A percentile compares a stretch with the other conserved stretches of the same genome.
These are phyloP conservation scores for Aspergillus texensis DNA, from an alignment of 2,329 filamentous ascomycete species.

Conservation along the genomic window DNA sequence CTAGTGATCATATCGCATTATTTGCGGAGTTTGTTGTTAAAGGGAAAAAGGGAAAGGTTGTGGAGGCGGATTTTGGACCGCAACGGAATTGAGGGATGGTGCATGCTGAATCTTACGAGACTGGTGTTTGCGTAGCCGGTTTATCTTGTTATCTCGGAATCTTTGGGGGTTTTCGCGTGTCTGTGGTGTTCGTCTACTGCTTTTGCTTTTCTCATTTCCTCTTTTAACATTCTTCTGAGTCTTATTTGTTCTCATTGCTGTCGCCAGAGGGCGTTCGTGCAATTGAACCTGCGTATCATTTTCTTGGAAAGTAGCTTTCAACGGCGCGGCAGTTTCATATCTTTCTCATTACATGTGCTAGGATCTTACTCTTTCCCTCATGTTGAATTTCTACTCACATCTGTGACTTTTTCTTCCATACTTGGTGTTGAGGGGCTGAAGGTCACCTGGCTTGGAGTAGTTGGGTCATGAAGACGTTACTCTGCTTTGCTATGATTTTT, in stretches of 20 bases:
- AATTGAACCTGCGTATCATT: slow-evolving; percentile 16
- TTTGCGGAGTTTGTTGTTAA: slow-evolving; percentile 90
- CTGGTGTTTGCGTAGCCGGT: slow-evolving; percentile 41
- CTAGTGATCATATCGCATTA: slow-evolving; percentile 87
- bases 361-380: slow-evolving; percentile 15
- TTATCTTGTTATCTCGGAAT: slow-evolving; percentile 45
- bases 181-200: slow-evolving; percentile 27
- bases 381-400: slow-evolving; percentile 1
- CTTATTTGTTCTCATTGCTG: slow-evolving; percentile 25
- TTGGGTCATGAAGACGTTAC: slow-evolving; percentile 25
- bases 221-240: slow-evolving; percentile 26
- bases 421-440: slow-evolving; percentile 20
- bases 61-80: slow-evolving; percentile 65
- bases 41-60: slow-evolving; percentile 75
- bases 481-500: slow-evolving; percentile 19
- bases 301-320: slow-evolving; percentile 34
- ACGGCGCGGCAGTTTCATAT: slow-evolving; percentile 31
- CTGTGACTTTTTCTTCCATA: slow-evolving; percentile 5
- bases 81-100: slow-evolving; percentile 43
- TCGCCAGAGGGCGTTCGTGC: slow-evolving; percentile 22
- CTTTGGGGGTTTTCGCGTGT: slow-evolving; percentile 37
- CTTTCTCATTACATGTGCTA: slow-evolving; percentile 12
- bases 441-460: slow-evolving; percentile 12
- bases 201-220: slow-evolving; percentile 24
- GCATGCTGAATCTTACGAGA: slow-evolving; percentile 42